Evolutionary conservation across 176 grass and related monocot genomes (phyloP), one percentile per base, ranked within the genome.

Genomic region (Poa annua): DNA sequence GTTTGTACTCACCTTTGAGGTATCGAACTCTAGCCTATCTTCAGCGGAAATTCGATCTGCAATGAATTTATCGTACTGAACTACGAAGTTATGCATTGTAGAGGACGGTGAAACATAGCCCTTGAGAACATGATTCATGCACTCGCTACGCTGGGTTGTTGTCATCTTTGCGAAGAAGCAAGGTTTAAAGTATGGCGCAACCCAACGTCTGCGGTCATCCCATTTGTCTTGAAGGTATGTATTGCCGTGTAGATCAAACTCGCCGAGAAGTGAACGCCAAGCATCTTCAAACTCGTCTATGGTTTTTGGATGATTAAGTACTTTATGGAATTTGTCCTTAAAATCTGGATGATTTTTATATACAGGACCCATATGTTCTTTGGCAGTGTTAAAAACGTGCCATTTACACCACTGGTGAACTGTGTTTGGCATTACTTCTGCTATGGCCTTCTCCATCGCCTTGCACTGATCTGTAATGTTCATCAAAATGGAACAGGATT

Each of bases 101-200:
- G 65, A 68, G 5, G 34, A n/a, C 38, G 65, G 65, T 39, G 35
- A 68, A 68, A 68, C 65, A 20, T 68, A 68, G 4, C 17, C 6
- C 5, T 70, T 70, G 9, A 70, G 10, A 6, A 70, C 67, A 45
- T 70, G 38, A 45, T 70, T 70, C 38, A 70, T 70, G n/a, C 67
- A 44, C 39, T 44, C 67, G 1, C 38, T 45, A 11, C 11, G 11
- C 2, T 70, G 20, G 0, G 65, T 68, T 1, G 65, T 39, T 38
- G 16, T 38, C 65, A 68, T 68, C 33, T 68, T 68, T 68, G 65
- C 34, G 8, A 67, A 67, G 34, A 67, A 67, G 15, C 20, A 67
- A 10, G 19, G 3, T 38, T 39, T 67, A 4, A 67, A 67, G 32
- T 39, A 39, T 4, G 64, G 64, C 8, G 64, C 7, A 8, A 34